Evolutionary conservation across 2,329 filamentous ascomycete species (phyloP).

Genomic region (Plenodomus biglobosus): DNA sequence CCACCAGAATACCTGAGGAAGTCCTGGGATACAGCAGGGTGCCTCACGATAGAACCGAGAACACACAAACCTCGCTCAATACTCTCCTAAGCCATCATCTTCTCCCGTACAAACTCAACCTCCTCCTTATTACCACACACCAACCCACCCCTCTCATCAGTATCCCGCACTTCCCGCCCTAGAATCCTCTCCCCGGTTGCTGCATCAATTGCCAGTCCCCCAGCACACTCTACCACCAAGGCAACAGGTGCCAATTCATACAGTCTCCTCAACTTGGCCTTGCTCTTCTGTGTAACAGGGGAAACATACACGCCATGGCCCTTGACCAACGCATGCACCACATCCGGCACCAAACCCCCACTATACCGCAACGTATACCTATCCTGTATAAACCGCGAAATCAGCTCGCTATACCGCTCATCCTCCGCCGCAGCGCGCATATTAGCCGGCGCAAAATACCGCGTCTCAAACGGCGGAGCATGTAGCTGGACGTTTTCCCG

Average conservation of each 20-base stretch:
- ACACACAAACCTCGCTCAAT: neutral
- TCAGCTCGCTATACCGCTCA: conserved; percentile 52
- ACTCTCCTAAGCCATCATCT: neutral
- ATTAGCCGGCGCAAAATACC: conserved; percentile 66
- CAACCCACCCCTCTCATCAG: conserved; percentile 37
- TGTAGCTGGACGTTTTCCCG: conserved; percentile 27
- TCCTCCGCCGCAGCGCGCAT: conserved; percentile 59
- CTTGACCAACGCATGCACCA: conserved; percentile 62
- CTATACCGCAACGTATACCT: conserved; percentile 63
- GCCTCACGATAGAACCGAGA: neutral
- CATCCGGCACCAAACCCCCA: conserved; percentile 63
- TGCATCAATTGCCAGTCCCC: conserved; percentile 59
- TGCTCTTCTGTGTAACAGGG: conserved; percentile 55
- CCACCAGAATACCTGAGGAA: no score
- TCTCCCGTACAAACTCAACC: conserved; percentile 23
- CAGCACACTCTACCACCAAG: conserved; percentile 61
- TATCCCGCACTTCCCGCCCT: conserved; percentile 22
- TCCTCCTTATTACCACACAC: conserved; percentile 37
- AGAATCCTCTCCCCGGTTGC: conserved; percentile 28
- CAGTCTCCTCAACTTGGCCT: conserved; percentile 60
- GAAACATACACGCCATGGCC: conserved; percentile 64
- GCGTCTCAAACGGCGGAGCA: conserved; percentile 45
- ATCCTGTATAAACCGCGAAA: conserved; percentile 54
- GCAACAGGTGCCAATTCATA: conserved; percentile 65
- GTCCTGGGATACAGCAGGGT: neutral